Conservation (phyloP, 306 rosid genomes). For the Quillaja saponaria region DNA sequence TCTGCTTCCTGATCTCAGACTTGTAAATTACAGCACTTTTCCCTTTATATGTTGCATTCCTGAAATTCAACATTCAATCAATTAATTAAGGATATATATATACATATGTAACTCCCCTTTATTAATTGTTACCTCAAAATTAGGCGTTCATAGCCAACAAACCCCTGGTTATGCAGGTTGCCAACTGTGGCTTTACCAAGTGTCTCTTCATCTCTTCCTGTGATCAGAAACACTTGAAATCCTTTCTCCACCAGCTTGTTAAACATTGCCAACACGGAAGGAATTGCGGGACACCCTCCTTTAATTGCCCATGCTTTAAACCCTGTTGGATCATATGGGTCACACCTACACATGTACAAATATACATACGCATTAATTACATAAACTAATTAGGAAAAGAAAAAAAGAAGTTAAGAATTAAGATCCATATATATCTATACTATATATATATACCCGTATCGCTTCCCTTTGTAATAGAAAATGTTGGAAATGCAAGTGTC, state of each 20-base stretch:
- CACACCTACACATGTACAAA: slow-evolving; percentile 65
- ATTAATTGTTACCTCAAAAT: slow-evolving; percentile 79
- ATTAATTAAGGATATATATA: too few species aligned
- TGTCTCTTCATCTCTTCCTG: slow-evolving; percentile 65
- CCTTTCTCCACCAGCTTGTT: slow-evolving; percentile 39
- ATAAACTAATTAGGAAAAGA: too few species aligned
- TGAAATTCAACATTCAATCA: too few species aligned
- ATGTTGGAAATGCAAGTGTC: slow-evolving; percentile 84
- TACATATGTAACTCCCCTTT: too few species aligned
- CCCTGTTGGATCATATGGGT: slow-evolving; percentile 62
- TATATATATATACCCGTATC: slow-evolving; percentile 66
- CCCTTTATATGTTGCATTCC: too few species aligned
- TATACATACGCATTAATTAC: too few species aligned
- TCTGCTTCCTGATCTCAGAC: too few species aligned
- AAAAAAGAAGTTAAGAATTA: too few species aligned
- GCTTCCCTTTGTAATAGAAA: slow-evolving; percentile 41
- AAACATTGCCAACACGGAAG: slow-evolving; percentile 37
- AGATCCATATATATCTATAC: too few species aligned
- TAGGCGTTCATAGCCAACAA: slow-evolving; percentile 63
- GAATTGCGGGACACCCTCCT: slow-evolving; percentile 61
- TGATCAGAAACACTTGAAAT: slow-evolving; percentile 65
- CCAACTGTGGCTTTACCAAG: slow-evolving; percentile 48
- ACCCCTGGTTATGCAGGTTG: slow-evolving; percentile 67
- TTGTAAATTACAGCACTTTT: too few species aligned
- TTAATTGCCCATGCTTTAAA: slow-evolving; percentile 70